A percentile compares a stretch with the other conserved stretches of the same genome.
These are phyloP conservation scores for Trichosanthes truncata DNA, from an alignment of 306 rosid genomes.

Conservation along the genomic window DNA sequence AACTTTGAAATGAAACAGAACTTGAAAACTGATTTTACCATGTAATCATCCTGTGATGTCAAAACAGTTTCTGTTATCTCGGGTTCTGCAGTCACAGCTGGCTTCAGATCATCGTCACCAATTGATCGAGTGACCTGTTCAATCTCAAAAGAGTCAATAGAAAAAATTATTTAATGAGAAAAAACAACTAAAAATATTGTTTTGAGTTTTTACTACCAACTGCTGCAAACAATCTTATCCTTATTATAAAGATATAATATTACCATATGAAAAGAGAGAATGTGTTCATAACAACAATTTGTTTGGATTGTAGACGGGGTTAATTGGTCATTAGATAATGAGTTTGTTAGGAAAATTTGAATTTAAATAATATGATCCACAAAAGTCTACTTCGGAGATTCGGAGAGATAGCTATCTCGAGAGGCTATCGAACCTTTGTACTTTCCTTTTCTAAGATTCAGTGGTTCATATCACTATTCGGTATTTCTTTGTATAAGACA, in stretches of 20 bases:
- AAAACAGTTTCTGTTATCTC: constrained; percentile 61
- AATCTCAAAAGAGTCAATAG: neutral
- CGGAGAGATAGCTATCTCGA: neutral
- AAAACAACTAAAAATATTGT: neutral
- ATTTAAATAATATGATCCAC: neutral
- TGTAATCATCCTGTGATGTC: constrained; percentile 58
- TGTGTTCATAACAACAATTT: neutral
- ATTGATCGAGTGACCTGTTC: constrained; percentile 88
- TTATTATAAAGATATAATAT: neutral
- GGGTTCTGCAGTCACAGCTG: constrained; percentile 95
- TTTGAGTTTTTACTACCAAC: neutral
- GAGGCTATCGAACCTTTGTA: neutral
- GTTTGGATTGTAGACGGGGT: neutral
- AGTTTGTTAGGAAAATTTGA: neutral
- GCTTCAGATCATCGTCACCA: constrained; percentile 89
- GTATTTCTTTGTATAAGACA: neutral
- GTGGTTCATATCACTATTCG: neutral
- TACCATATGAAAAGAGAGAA: neutral
- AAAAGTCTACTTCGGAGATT: neutral
- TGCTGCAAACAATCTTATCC: neutral
- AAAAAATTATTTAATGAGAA: neutral
- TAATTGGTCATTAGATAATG: neutral
- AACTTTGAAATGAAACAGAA: neutral
- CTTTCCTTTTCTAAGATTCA: neutral
- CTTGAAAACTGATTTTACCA: constrained; percentile 31